Evolutionary conservation across 1,139 yeast species (phyloP), one percentile per base, ranked within the genome.

Genomic region (Saccharomyces hybrid): DNA sequence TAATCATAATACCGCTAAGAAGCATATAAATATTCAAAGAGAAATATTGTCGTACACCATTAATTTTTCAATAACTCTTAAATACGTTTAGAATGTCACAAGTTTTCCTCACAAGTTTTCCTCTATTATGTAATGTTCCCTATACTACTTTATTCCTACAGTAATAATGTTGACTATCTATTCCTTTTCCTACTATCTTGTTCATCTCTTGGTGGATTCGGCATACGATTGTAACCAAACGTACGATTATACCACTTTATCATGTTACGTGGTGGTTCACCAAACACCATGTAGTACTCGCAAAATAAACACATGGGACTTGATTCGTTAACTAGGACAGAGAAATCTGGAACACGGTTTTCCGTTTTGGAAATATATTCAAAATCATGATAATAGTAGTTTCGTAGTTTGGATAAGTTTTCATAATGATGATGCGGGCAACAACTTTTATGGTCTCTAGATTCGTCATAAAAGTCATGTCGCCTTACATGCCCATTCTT

Each of bases 281-380:
- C 86, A 66, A 76, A 82, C 4, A 82, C 78, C 54, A 76, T 73
- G 62, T 80, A 82, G 63, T 81, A 83, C 63, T 83, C 85, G 67
- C 88, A 83, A 56, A 82, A 76, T 57, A 81, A 73, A 63, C 88
- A 83, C 55, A 69, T 53, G 6, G 69, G 67, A n/a, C 58, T 56
- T 38, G 61, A 57, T 16, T 58, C 59, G 28, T 58, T 61, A 41
- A 64, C 52, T 26, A 65, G 52, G 1, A 60, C 57, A 8, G 67
- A 60, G 50, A 69, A 69, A 52, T 68, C 63, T 4, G 71, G 70
- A 23, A 54, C 53, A 27, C 49, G 50, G 32, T 59, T 57, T 1
- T 56, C 47, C 13, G 52, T 48, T 7, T 53, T 41, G 14, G 58
- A 27, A 14, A 49, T 47, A 47, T 63, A 61, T 20, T 62, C 62